These are phyloP conservation scores for Linaria vulgaris DNA, from an alignment of 257 asterid species.

Conservation along the genomic window DNA sequence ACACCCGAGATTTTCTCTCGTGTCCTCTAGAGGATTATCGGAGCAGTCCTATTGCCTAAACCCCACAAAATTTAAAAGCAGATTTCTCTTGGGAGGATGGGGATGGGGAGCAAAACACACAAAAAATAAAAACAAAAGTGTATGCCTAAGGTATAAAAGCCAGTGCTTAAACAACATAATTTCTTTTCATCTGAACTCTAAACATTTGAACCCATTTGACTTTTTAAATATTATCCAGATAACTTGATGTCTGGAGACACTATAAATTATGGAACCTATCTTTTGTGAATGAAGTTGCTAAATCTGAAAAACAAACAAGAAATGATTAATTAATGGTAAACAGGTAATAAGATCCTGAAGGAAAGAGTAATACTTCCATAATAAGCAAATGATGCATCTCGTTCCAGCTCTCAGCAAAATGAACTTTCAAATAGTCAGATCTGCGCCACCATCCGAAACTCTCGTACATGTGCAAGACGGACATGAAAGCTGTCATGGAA, in stretches of 20 bases:
- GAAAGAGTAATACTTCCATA: constrained; percentile 74
- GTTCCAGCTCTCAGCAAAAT: constrained; percentile 99
- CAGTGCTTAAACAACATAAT: too few species aligned
- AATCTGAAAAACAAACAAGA: too few species aligned
- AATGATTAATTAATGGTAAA: constrained; percentile 6
- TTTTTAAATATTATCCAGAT: not conserved
- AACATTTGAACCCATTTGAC: too few species aligned
- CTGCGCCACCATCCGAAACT: constrained; percentile 99
- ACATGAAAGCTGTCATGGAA: constrained; percentile 79
- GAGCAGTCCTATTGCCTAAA: too few species aligned
- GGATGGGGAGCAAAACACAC: too few species aligned
- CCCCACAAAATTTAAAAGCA: too few species aligned
- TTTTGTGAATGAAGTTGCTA: not conserved
- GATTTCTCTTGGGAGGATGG: too few species aligned
- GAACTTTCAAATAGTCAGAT: constrained; percentile 96
- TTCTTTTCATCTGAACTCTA: too few species aligned
- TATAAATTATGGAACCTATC: not conserved
- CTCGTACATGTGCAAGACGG: constrained; percentile 95
- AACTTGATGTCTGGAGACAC: constrained; percentile 5
- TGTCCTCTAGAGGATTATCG: too few species aligned
- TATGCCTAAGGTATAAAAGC: too few species aligned
- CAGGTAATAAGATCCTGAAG: constrained; percentile 18
- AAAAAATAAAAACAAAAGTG: too few species aligned
- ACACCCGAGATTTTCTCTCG: not conserved
- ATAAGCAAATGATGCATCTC: constrained; percentile 99